A percentile compares a stretch with the other conserved stretches of the same genome.
Evolutionary conservation across 2,329 filamentous ascomycete genomes (phyloP).

Genomic region (Furcasterigmium sp.): DNA sequence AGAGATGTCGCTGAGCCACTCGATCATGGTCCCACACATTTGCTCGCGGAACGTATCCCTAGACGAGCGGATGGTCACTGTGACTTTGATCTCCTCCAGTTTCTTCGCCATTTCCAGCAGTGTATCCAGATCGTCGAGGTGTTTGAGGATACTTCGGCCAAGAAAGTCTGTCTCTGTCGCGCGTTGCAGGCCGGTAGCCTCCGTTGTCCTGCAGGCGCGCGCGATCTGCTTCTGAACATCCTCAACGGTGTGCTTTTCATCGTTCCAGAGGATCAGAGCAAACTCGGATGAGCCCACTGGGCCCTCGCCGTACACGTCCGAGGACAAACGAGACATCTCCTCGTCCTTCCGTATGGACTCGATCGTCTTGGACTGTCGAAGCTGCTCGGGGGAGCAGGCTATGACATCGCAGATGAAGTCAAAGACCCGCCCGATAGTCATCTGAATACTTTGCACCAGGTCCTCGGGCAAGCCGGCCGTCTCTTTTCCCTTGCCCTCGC

Average conservation of each 20-base stretch:
- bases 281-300: constrained; percentile 69
- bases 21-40: constrained; percentile 97
- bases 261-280: constrained; percentile 89
- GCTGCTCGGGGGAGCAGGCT: constrained; percentile 93
- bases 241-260: constrained; percentile 93
- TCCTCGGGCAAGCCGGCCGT: constrained; percentile 64
- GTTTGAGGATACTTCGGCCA: constrained; percentile 79
- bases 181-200: constrained; percentile 63
- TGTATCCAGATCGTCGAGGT: constrained; percentile 64
- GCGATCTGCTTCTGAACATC: constrained; percentile 90
- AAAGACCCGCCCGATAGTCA: constrained; percentile 78
- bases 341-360: constrained; percentile 81
- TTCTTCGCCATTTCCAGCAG: constrained; percentile 76
- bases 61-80: constrained; percentile 87
- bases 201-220: constrained; percentile 73
- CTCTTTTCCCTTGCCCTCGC: constrained; percentile 58
- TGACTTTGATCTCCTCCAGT: constrained; percentile 93
- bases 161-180: constrained; percentile 87
- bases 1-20: constrained; percentile 91
- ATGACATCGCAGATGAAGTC: constrained; percentile 98
- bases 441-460: constrained; percentile 69
- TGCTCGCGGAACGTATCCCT: constrained; percentile 95
- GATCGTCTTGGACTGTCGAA: constrained; percentile 78
- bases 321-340: constrained; percentile 66
- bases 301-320: constrained; percentile 64